Evolutionary conservation across 345 rosid species (phyloP), one percentile per base, ranked within the genome.

Genomic region (Camelina hispida): DNA sequence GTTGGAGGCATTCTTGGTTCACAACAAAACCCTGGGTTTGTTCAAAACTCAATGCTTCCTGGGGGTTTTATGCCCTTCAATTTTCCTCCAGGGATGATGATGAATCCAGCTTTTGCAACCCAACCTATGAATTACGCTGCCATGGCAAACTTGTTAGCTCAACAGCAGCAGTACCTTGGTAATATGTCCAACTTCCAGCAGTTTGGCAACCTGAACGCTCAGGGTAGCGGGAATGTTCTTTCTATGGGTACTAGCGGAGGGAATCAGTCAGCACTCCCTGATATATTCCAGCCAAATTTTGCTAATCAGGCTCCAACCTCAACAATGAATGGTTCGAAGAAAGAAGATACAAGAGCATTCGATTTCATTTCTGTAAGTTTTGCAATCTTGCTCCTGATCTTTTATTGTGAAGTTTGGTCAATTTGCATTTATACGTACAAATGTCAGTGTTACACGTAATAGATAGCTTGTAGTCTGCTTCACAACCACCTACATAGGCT

Each of bases 321-420:
- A 56, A 63, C 80, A 32, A 79, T 85, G 87, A 91, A 80, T 82
- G 81, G 62, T 71, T 78, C 86, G 7, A 88, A 88, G 83, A 90
- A 85, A 71, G 96, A 91, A 83, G 98, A 94, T 1, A 91, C 91
- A 14, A 86, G 82, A 75, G 98, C 98, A 63, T 94, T 94, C 64
- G 98, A 94, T 79, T 94, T 94, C 84, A 91, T 94, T 76, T 88
- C 95, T 1, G 98, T 94, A 85, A 87, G 97, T 85, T 69, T 57
- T 57, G 15, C 69, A 55, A 46, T 55, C 68, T 62, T 58, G 22
- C 61, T 12, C 51, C 28, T 60, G 22, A 72, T 70, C 22, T 23
- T 66, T 78, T 20, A 18, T 34, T 65, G 40, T 47, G 8, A 42
- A 17, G 10, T 54, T 48, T 43, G 30, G 76, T 71, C 55, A 65